Percentiles rank a stretch among this genome's conserved stretches.
Evolutionary conservation across 73 alveolate species (phyloP).

Genomic region (Tetrahymena borealis): DNA sequence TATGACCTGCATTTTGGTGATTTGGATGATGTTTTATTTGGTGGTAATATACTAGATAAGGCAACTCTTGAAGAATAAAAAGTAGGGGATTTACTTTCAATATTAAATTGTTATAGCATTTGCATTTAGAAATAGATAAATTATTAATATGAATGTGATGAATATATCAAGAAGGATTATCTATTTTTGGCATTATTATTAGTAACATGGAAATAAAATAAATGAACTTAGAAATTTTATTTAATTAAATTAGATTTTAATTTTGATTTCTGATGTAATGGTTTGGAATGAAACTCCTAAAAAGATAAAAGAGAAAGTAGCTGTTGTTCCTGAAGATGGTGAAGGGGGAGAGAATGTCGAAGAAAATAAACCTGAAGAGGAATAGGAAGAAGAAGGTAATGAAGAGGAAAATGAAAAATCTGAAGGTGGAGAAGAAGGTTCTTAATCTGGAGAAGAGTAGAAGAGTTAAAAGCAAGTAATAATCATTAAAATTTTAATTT

Average conservation of each 20-base stretch:
- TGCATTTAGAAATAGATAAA: no score
- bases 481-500: no score
- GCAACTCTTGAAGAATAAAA: slow-evolving; percentile 41
- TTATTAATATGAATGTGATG: no score
- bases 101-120: no score
- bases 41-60: slow-evolving; percentile 13
- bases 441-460: not conserved
- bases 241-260: slow-evolving; percentile 48
- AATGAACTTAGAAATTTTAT: not conserved
- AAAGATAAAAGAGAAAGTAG: slow-evolving; percentile 54
- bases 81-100: no score
- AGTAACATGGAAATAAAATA: no score
- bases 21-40: slow-evolving; percentile 16
- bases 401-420: slow-evolving; percentile 40
- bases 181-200: no score
- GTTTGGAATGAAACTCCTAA: slow-evolving; percentile 90
- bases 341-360: slow-evolving; percentile 46
- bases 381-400: slow-evolving; percentile 45
- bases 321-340: slow-evolving; percentile 53
- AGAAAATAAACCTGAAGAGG: slow-evolving; percentile 58
- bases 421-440: slow-evolving; percentile 33
- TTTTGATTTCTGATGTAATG: slow-evolving; percentile 78
- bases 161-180: no score
- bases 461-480: slow-evolving; percentile 15
- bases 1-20: slow-evolving; percentile 27